A percentile compares a stretch with the other conserved stretches of the same genome.
Conservation (phyloP, 495 filamentous ascomycete species). For the Hypomontagnella submonticulosa region DNA sequence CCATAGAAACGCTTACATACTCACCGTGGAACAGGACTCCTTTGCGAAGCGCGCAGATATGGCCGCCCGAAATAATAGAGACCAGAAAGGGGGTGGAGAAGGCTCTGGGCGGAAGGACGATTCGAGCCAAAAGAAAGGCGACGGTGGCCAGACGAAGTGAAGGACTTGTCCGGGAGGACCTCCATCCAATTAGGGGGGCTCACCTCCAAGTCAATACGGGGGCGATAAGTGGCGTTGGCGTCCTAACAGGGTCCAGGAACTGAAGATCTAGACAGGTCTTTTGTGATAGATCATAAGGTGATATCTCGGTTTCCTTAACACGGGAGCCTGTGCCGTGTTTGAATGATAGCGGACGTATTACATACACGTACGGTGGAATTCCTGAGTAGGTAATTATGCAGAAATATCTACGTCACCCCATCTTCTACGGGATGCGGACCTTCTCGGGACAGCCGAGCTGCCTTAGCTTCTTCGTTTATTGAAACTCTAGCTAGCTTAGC, state of each 20-base stretch:
- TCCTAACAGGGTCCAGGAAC: slow-evolving; percentile 5
- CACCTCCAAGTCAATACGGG: slow-evolving; percentile 1
- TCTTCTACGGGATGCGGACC: slow-evolving; percentile 11
- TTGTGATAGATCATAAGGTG: slow-evolving; percentile 32
- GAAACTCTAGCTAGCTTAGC: slow-evolving; percentile 2
- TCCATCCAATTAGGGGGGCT: slow-evolving; percentile 9
- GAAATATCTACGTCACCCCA: slow-evolving; percentile 31
- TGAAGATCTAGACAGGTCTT: slow-evolving; percentile 24
- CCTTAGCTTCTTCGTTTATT: neutral
- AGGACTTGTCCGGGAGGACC: neutral
- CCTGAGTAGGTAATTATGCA: slow-evolving; percentile 19
- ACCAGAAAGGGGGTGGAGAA: slow-evolving; percentile 34
- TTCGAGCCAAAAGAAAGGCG: slow-evolving; percentile 25
- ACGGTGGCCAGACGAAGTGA: slow-evolving; percentile 30
- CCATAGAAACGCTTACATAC: neutral
- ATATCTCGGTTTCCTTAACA: slow-evolving; percentile 26
- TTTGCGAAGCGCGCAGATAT: slow-evolving; percentile 57
- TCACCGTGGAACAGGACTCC: slow-evolving; percentile 50
- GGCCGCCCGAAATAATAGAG: slow-evolving; percentile 54
- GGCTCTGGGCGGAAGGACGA: slow-evolving; percentile 18
- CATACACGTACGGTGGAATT: neutral
- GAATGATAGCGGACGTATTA: neutral
- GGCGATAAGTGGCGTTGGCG: slow-evolving; percentile 4
- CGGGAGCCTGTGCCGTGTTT: slow-evolving; percentile 4
- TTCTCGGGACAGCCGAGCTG: slow-evolving; percentile 11